A percentile compares a stretch with the other conserved stretches of the same genome.
phyloP scores from a whole-genome alignment of 2,329 filamentous ascomycete genomes.

The Pochonia chlamydosporia region DNA sequence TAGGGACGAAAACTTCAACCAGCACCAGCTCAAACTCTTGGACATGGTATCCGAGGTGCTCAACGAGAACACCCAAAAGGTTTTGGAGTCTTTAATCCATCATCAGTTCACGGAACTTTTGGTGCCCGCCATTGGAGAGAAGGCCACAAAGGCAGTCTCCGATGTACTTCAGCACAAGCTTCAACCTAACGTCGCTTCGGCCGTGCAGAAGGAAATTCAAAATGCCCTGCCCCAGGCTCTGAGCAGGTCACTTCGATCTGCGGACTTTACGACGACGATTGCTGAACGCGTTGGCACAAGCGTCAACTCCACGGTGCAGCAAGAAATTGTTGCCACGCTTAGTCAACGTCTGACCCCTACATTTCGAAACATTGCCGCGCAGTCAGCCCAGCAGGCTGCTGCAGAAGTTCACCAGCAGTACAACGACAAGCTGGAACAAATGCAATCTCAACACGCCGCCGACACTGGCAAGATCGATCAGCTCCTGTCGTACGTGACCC shows the following conservation, averaged over 20 bases:
- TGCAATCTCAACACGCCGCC: constrained; percentile 43
- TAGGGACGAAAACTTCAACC: constrained; percentile 46
- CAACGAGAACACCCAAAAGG: constrained; percentile 61
- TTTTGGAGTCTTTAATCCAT: constrained; percentile 69
- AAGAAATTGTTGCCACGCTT: constrained; percentile 57
- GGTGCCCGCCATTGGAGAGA: constrained; percentile 65
- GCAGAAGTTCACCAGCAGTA: constrained; percentile 62
- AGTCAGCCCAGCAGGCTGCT: constrained; percentile 62
- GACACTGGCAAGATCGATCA: constrained; percentile 65
- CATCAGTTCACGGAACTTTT: constrained; percentile 70
- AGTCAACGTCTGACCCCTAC: constrained; percentile 60
- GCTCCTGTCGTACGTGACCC: constrained; percentile 60
- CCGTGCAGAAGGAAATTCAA: constrained; percentile 69
- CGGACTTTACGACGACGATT: constrained; percentile 66
- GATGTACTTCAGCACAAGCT: constrained; percentile 67
- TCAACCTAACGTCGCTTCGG: constrained; percentile 57
- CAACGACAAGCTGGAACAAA: constrained; percentile 42
- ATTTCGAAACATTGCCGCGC: constrained; percentile 58
- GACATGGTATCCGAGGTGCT: constrained; percentile 55
- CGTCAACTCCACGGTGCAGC: constrained; percentile 63
- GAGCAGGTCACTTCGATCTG: constrained; percentile 54
- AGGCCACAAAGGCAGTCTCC: constrained; percentile 62
- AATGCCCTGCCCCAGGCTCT: constrained; percentile 60
- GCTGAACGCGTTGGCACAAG: constrained; percentile 62
- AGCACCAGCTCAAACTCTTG: constrained; percentile 48